Base-by-base conservation (phyloP, 1,284 basidiomycete species). In the Termitomyces sp. region DNA sequence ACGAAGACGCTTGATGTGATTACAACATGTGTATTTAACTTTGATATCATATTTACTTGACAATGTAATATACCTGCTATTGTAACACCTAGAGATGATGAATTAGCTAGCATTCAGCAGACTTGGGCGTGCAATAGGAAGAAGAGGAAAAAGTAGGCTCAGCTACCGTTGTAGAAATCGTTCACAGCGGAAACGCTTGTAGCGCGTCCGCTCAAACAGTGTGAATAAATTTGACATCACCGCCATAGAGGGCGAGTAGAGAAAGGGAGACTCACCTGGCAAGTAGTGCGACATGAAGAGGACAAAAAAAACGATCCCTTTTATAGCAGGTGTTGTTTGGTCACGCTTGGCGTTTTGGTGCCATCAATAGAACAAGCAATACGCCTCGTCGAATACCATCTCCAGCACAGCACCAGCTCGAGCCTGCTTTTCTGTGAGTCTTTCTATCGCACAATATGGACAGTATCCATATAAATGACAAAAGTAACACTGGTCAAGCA, bases 141-240 rank as follows among this genome's bases (percentile, higher is more conserved):
- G 12, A 33, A 50, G 52, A 53, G 45, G 53, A 63, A 53, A 46
- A 52, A 62, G 55, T 40, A 49, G 59, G 75, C 72, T 88, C 84
- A 87, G 84, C 74, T 77, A 80, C 71, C 77, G 76, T 80, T 81
- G 80, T 81, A 81, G 77, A 73, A 68, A 68, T 64, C 56, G 63
- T 55, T 69, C 68, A 68, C 61, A 36, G 70, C 68, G 65, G 63
- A 60, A 57, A 67, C 66, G 66, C 60, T 48, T 46, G 55, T 55
- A 53, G 68, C 64, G 68, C 68, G 62, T 59, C 61, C 61, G 68
- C 71, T 78, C 73, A 67, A 71, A 76, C 74, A 77, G 74, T 78
- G 74, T 72, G 70, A 74, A 73, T 72, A 67, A 64, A 62, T 44
- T 68, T 68, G 67, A 67, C 71, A 74, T 74, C 73, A 48, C 33